phyloP scores from a whole-genome alignment of 2,329 filamentous ascomycete genomes.

The Fusarium circinatum region DNA sequence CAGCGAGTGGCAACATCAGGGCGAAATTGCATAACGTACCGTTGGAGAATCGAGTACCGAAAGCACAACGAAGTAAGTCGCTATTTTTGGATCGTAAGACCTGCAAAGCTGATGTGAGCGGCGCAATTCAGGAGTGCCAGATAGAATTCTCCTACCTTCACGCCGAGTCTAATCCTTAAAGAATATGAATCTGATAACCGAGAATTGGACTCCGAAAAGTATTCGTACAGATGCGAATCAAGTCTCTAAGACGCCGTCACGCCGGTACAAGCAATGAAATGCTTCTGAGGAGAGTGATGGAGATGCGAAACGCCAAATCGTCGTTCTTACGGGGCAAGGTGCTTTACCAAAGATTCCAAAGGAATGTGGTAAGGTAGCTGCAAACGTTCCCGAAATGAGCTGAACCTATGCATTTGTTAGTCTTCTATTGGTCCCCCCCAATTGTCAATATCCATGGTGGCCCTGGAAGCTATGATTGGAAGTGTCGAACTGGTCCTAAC shows the following conservation, averaged over 20 bases:
- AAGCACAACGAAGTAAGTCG: conserved; percentile 44
- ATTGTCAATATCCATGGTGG: background rate
- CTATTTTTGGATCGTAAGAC: conserved; percentile 42
- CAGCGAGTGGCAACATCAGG: background rate
- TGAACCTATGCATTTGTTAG: conserved; percentile 50
- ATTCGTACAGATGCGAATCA: conserved; percentile 51
- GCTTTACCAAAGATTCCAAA: conserved; percentile 54
- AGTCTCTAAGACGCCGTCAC: conserved; percentile 55
- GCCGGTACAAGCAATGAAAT: conserved; percentile 51
- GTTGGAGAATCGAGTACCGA: conserved; percentile 35
- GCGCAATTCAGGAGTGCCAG: background rate
- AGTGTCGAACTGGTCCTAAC: background rate
- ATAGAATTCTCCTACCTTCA: conserved; percentile 32
- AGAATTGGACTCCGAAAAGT: conserved; percentile 51
- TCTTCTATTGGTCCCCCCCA: background rate
- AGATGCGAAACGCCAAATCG: conserved; percentile 44
- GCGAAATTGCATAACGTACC: conserved; percentile 26
- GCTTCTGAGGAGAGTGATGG: conserved; percentile 41
- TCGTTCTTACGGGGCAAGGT: conserved; percentile 44
- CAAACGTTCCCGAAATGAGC: conserved; percentile 54
- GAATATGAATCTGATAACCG: conserved; percentile 43
- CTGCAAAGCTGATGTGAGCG: conserved; percentile 26
- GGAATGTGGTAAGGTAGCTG: conserved; percentile 53
- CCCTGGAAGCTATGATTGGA: background rate
- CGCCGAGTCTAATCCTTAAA: conserved; percentile 44